Percentiles rank a stretch among this genome's conserved stretches.
phyloP scores from a whole-genome alignment of 2,329 filamentous ascomycete genomes.

The Geosmithia morbida region DNA sequence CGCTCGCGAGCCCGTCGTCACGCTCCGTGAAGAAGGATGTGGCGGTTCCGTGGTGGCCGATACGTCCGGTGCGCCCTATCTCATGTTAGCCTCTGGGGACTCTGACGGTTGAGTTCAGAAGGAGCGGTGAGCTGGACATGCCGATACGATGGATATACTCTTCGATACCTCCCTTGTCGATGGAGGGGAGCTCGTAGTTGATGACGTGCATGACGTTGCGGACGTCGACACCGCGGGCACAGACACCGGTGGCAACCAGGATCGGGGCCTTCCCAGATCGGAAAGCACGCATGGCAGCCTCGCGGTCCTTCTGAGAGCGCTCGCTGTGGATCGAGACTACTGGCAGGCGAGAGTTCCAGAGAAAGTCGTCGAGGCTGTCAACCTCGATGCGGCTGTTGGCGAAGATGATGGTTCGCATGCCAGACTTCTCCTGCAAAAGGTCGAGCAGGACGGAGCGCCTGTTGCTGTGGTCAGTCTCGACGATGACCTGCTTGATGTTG shows the following conservation, averaged over 20 bases:
- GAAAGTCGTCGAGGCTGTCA: slow-evolving; percentile 75
- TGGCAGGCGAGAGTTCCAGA: slow-evolving; percentile 69
- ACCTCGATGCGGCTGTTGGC: slow-evolving; percentile 68
- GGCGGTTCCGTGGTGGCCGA: slow-evolving; percentile 73
- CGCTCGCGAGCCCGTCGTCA: slow-evolving; percentile 57
- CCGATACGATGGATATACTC: slow-evolving; percentile 94
- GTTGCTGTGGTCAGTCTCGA: slow-evolving; percentile 46
- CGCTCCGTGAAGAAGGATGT: slow-evolving; percentile 78
- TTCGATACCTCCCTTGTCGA: slow-evolving; percentile 69
- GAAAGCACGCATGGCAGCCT: slow-evolving; percentile 82
- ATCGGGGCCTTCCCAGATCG: slow-evolving; percentile 61
- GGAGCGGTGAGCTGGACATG: slow-evolving; percentile 23
- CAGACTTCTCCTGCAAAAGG: slow-evolving; percentile 53
- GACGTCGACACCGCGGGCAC: slow-evolving; percentile 80
- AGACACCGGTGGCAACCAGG: slow-evolving; percentile 73
- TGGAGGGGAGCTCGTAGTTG: slow-evolving; percentile 76
- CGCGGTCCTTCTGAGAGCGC: slow-evolving; percentile 79
- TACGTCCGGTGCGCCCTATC: slow-evolving; percentile 81
- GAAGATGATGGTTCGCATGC: slow-evolving; percentile 76
- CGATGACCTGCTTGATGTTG: slow-evolving; percentile 69
- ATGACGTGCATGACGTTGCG: slow-evolving; percentile 80
- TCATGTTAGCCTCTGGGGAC: background rate
- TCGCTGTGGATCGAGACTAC: slow-evolving; percentile 80
- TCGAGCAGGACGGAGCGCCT: slow-evolving; percentile 64
- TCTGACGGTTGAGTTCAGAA: no score